Conservation (phyloP, 2,329 filamentous ascomycete genomes). For the Venturia carpophila region DNA sequence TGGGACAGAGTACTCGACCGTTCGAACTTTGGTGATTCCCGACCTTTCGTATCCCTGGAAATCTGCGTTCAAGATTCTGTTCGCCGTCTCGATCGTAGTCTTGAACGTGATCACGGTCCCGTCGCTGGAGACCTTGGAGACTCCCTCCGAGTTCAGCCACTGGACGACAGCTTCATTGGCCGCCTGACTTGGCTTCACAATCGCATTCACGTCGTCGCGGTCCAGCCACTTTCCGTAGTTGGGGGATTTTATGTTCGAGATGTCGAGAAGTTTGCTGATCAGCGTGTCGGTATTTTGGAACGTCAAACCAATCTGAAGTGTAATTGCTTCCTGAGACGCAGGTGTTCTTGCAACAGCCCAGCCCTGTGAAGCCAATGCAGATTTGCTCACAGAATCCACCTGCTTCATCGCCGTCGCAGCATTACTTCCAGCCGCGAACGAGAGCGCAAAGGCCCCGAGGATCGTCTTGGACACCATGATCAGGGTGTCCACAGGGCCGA, state of each 20-base stretch:
- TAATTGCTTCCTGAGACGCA: neutral
- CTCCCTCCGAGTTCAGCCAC: slow-evolving; percentile 42
- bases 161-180: slow-evolving; percentile 44
- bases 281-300: slow-evolving; percentile 13
- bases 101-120: slow-evolving; percentile 38
- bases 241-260: neutral
- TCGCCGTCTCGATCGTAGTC: slow-evolving; percentile 35
- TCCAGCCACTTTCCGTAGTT: slow-evolving; percentile 55
- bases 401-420: slow-evolving; percentile 11
- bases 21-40: slow-evolving; percentile 36
- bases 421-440: neutral
- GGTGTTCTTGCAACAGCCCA: neutral
- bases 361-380: slow-evolving; percentile 10
- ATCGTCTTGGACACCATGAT: slow-evolving; percentile 9
- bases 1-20: slow-evolving; percentile 55
- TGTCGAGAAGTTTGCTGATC: neutral
- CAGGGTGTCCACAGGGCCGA: neutral
- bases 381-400: slow-evolving; percentile 5
- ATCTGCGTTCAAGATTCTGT: slow-evolving; percentile 40
- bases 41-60: slow-evolving; percentile 30
- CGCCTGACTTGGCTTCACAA: slow-evolving; percentile 46
- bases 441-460: slow-evolving; percentile 11
- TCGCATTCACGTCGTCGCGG: slow-evolving; percentile 48
- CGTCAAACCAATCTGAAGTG: neutral
- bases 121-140: slow-evolving; percentile 25